Conservation (phyloP, 306 rosid species). For the Sphenostylis stenocarpa region DNA sequence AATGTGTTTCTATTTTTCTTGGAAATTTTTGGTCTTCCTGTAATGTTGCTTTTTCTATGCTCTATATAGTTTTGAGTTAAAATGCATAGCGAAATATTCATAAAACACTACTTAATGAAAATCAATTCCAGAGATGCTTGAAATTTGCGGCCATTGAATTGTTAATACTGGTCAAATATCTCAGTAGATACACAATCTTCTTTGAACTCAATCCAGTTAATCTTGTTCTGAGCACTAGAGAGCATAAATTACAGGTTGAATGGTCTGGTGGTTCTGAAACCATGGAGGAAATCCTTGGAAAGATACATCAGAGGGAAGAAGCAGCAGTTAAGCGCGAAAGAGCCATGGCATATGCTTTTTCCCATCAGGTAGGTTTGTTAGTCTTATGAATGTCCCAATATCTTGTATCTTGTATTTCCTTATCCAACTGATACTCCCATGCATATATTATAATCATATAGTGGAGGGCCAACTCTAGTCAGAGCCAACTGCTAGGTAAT, state of each 20-base stretch:
- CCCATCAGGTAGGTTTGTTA: slow-evolving; percentile 77
- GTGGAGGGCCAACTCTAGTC: slow-evolving; percentile 97
- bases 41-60: neutral
- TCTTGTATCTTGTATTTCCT: slow-evolving; percentile 17
- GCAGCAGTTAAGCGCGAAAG: slow-evolving; percentile 95
- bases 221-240: slow-evolving; percentile 29
- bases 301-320: slow-evolving; percentile 90
- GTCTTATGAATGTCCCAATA: slow-evolving; percentile 2
- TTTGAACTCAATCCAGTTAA: slow-evolving; percentile 17
- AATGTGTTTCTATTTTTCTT: neutral
- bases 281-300: slow-evolving; percentile 73
- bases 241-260: slow-evolving; percentile 60
- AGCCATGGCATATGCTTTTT: slow-evolving; percentile 96
- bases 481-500: slow-evolving; percentile 67
- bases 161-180: slow-evolving; percentile 1
- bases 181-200: neutral
- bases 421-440: slow-evolving; percentile 31
- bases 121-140: neutral
- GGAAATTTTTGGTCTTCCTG: neutral
- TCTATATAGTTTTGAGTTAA: neutral
- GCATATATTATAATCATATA: slow-evolving; percentile 39
- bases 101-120: neutral
- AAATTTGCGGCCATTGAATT: neutral
- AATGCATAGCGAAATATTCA: neutral
- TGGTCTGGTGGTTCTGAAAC: slow-evolving; percentile 88